Conservation (phyloP, 768 basidiomycete species). For the Candolleomyces aberdarensis region DNA sequence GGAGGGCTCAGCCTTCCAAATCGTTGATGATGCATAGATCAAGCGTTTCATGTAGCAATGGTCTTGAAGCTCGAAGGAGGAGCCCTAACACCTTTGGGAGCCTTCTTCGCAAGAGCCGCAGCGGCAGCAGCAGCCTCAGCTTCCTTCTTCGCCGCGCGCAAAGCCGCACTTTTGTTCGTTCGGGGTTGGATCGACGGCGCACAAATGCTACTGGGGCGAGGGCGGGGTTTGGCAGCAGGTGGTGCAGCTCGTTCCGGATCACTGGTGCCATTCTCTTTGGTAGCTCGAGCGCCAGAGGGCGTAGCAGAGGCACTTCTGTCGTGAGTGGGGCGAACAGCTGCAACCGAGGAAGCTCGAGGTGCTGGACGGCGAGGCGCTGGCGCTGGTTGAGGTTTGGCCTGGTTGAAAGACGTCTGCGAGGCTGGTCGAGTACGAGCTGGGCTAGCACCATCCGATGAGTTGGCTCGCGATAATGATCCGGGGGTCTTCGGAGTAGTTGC, state of each 20-base stretch:
- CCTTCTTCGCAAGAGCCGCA: slow-evolving; percentile 39
- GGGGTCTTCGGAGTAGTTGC: slow-evolving; percentile 37
- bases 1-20: not conserved
- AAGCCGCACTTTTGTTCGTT: slow-evolving; percentile 68
- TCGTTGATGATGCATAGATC: not conserved
- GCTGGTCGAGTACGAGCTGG: not conserved
- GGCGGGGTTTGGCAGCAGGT: slow-evolving; percentile 31
- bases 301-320: not conserved
- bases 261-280: slow-evolving; percentile 3
- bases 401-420: not conserved
- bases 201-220: slow-evolving; percentile 55
- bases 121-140: slow-evolving; percentile 43
- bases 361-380: not conserved
- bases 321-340: not conserved
- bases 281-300: not conserved
- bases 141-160: slow-evolving; percentile 69
- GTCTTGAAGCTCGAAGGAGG: slow-evolving; percentile 42
- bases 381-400: not conserved
- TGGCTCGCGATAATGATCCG: not conserved
- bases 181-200: slow-evolving; percentile 65
- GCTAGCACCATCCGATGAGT: not conserved
- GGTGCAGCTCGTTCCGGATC: slow-evolving; percentile 7
- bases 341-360: slow-evolving; percentile 2
- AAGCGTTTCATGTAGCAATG: slow-evolving; percentile 16
- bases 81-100: slow-evolving; percentile 23